Evolutionary conservation across 495 filamentous ascomycete genomes (phyloP).

Genomic region (Xylaria telfairii): DNA sequence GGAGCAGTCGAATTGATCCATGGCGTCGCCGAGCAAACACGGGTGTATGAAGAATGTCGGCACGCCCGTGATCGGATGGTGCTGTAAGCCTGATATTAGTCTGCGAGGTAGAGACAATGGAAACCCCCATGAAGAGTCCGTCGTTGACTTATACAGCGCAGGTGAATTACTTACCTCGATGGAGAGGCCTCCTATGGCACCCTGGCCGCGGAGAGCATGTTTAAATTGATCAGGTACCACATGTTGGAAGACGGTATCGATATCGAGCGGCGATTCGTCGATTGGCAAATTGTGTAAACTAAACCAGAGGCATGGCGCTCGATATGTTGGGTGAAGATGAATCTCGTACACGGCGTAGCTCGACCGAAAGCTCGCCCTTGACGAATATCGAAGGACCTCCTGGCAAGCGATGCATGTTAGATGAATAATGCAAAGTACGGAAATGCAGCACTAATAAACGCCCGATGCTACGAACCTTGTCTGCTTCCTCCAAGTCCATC

Average conservation of each 20-base stretch:
- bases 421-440: slow-evolving; percentile 31
- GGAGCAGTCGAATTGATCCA: slow-evolving; percentile 61
- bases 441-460: slow-evolving; percentile 31
- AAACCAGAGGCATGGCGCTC: slow-evolving; percentile 65
- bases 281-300: slow-evolving; percentile 53
- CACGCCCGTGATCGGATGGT: slow-evolving; percentile 76
- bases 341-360: slow-evolving; percentile 67
- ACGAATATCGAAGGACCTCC: slow-evolving; percentile 33
- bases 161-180: slow-evolving; percentile 66
- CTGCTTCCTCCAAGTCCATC: slow-evolving; percentile 53
- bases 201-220: slow-evolving; percentile 60
- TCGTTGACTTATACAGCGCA: slow-evolving; percentile 54
- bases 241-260: slow-evolving; percentile 72
- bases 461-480: slow-evolving; percentile 44
- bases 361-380: slow-evolving; percentile 49
- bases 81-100: slow-evolving; percentile 60
- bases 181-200: slow-evolving; percentile 77
- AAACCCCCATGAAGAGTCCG: slow-evolving; percentile 41
- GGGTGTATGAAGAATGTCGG: slow-evolving; percentile 86
- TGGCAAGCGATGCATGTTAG: slow-evolving; percentile 44
- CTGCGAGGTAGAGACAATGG: slow-evolving; percentile 44
- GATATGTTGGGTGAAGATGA: slow-evolving; percentile 63
- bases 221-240: slow-evolving; percentile 71
- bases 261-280: slow-evolving; percentile 48
- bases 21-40: slow-evolving; percentile 81